Evolutionary conservation across 2,329 filamentous ascomycete genomes (phyloP).

Genomic region (Fusarium secorum): DNA sequence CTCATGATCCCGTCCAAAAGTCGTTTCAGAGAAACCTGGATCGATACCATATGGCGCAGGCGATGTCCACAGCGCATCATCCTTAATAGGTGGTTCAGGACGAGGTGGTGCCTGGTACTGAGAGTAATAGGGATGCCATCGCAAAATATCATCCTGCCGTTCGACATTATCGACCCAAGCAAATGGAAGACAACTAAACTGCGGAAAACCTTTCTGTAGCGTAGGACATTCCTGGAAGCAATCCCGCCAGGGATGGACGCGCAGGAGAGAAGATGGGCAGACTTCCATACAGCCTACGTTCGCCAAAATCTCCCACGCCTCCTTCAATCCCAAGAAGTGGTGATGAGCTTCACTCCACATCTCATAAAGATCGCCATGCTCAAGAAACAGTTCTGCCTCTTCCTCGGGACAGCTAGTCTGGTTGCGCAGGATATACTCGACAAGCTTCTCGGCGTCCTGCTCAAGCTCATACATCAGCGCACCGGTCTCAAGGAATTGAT

Average conservation of each 20-base stretch:
- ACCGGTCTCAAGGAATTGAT: constrained; percentile 16
- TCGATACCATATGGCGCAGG: neutral
- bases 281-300: constrained; percentile 14
- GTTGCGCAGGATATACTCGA: neutral
- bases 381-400: neutral
- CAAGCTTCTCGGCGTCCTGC: neutral
- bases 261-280: neutral
- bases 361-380: neutral
- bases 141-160: neutral
- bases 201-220: neutral
- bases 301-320: constrained; percentile 17
- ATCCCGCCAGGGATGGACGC: neutral
- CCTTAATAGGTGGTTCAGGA: no score
- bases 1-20: neutral
- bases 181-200: neutral
- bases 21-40: no score
- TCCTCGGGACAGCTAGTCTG: neutral
- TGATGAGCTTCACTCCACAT: neutral
- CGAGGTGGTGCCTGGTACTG: neutral
- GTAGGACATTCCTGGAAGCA: neutral
- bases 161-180: neutral
- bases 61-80: neutral
- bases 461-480: neutral
- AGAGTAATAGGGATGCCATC: constrained; percentile 5
- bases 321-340: neutral